These are phyloP conservation scores for Fistulina hepatica DNA, from an alignment of 1,284 basidiomycete species.

Conservation along the genomic window DNA sequence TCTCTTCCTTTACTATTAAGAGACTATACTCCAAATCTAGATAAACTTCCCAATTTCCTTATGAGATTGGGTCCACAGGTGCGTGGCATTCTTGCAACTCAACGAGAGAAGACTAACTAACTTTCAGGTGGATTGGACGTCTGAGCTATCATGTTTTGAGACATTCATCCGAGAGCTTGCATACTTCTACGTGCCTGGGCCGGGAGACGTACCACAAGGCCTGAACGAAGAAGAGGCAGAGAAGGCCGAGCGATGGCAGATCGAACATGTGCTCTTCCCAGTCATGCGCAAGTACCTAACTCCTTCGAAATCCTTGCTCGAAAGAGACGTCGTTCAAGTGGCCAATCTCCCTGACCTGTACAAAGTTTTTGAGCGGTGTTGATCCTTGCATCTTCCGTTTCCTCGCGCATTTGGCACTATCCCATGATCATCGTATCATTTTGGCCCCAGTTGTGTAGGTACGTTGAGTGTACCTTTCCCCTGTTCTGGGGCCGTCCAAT, in stretches of 20 bases:
- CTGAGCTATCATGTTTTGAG: slow-evolving; percentile 80
- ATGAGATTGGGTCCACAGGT: slow-evolving; percentile 83
- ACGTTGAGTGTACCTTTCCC: too few species aligned
- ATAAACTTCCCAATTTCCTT: slow-evolving; percentile 75
- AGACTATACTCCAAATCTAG: slow-evolving; percentile 79
- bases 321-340: slow-evolving; percentile 72
- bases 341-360: slow-evolving; percentile 84
- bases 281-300: slow-evolving; percentile 65
- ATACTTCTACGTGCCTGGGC: slow-evolving; percentile 76
- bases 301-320: slow-evolving; percentile 59
- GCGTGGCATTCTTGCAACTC: slow-evolving; percentile 12
- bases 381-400: too few species aligned
- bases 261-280: slow-evolving; percentile 82
- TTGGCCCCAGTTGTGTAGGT: too few species aligned
- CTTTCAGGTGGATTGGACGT: slow-evolving; percentile 74
- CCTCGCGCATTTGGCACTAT: too few species aligned
- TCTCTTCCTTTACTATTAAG: slow-evolving; percentile 75
- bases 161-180: slow-evolving; percentile 83
- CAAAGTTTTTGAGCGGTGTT: slow-evolving; percentile 85
- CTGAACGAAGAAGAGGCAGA: slow-evolving; percentile 26
- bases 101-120: slow-evolving; percentile 11
- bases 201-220: slow-evolving; percentile 18
- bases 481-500: too few species aligned
- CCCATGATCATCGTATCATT: too few species aligned
- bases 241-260: slow-evolving; percentile 68